Base-by-base conservation (phyloP, 1,139 yeast species). In the Pichia sp. region DNA sequence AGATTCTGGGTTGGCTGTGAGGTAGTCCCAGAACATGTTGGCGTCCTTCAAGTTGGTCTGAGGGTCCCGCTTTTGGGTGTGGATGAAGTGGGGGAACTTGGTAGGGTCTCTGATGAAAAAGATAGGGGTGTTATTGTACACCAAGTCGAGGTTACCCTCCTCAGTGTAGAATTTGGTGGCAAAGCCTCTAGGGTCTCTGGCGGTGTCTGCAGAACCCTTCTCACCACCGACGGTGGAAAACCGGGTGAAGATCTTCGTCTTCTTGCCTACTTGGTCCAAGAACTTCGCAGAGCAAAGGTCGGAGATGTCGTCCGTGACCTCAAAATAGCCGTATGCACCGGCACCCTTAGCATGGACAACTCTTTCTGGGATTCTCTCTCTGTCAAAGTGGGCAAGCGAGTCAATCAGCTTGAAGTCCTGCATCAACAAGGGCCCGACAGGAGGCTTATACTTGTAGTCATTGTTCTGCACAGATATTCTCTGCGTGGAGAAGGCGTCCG, bases 151-250 rank as follows among this genome's bases (percentile, higher is more conserved):
- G 74, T 84, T 85, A 65, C 96, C 96, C 72, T 88, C 93, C 66
- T 87, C 90, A 51, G 96, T 89, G 75, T 87, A 87, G 65, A 89
- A 79, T 74, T 88, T 88, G 64, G 85, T 82, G 53, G 95, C 76
- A 71, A 87, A 88, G 31, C 96, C 96, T 74, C 96, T 81, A 61
- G 96, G 96, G 70, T 89, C 96, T 75, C 96, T 84, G 49, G 90
- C 93, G 47, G 93, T 77, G 70, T 89, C 96, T 44, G 96, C 83
- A 52, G 90, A 81, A 54, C 95, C 96, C 58, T 74, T 73, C 73
- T 89, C 96, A 62, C 96, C 96, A 64, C 95, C 95, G 54, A 89
- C 96, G 50, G 95, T 87, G 64, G 95, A 86, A 75, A 88, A 89
- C 68, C 96, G 80, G 54, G 90, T 81, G 65, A 87, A 79, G 60